These are phyloP conservation scores for Calonectria montana DNA, from an alignment of 2,329 filamentous ascomycete genomes.

Conservation along the genomic window DNA sequence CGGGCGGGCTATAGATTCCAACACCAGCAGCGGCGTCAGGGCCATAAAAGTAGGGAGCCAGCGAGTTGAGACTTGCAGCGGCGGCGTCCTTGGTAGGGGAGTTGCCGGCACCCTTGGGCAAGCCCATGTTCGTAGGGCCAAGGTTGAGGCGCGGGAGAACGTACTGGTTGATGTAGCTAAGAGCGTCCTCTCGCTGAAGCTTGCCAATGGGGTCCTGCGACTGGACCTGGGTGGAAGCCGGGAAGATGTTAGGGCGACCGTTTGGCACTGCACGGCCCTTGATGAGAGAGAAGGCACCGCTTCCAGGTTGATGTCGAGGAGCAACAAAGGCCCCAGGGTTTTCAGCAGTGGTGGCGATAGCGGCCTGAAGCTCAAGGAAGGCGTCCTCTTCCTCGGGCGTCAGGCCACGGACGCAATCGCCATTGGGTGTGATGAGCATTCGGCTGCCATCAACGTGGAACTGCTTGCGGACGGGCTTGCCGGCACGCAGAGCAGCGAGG, in stretches of 20 bases:
- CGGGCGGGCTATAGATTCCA: slow-evolving; percentile 55
- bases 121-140: slow-evolving; percentile 58
- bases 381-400: slow-evolving; percentile 75
- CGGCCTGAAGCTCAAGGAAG: slow-evolving; percentile 76
- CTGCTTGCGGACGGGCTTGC: slow-evolving; percentile 70
- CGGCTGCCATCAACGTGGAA: slow-evolving; percentile 69
- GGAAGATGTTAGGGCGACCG: slow-evolving; percentile 72
- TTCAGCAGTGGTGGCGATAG: slow-evolving; percentile 61
- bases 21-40: slow-evolving; percentile 58
- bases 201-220: slow-evolving; percentile 70
- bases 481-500: slow-evolving; percentile 64
- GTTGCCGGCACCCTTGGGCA: slow-evolving; percentile 51
- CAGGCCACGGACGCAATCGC: slow-evolving; percentile 80
- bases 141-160: slow-evolving; percentile 71
- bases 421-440: slow-evolving; percentile 80
- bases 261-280: slow-evolving; percentile 74
- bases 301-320: slow-evolving; percentile 63
- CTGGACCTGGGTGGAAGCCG: slow-evolving; percentile 58
- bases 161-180: slow-evolving; percentile 77
- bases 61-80: slow-evolving; percentile 63
- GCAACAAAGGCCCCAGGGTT: slow-evolving; percentile 68
- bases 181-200: slow-evolving; percentile 74
- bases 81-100: slow-evolving; percentile 57
- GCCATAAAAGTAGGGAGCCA: slow-evolving; percentile 68
- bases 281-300: slow-evolving; percentile 70